Base-by-base conservation (phyloP, 345 rosid species). In the Eucalyptus dawsonii region DNA sequence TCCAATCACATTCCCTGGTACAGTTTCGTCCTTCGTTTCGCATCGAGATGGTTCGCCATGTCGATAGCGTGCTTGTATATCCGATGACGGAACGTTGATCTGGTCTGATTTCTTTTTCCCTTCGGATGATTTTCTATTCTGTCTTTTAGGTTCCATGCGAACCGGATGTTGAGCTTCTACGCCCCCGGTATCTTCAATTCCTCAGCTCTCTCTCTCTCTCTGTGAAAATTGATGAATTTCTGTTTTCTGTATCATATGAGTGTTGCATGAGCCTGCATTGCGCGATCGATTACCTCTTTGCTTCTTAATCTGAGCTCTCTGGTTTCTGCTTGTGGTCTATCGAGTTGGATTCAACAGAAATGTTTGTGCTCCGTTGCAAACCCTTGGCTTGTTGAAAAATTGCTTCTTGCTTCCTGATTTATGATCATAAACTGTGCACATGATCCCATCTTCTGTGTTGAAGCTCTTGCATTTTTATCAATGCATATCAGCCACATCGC, bases 91-190 rank as follows among this genome's bases (percentile, higher is more conserved):
- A 67, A 72, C 86, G 88, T 89, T 83, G 72, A 45, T 89, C 42
- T 88, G 88, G 47, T 76, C 50, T 80, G 80, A 88, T 86, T 29
- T 87, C 1, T 9, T 19, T 76, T 11, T 34, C 24, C 45, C 83
- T 37, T 76, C 47, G 14, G 83, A 76, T 76, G 83, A 21, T 76
- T 37, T 40, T 40, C 53, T 31, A 3, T 87, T 49, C 88, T 88
- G 37, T 72, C 65, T 56, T 90, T 4, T 87, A 97, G 99, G 99
- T 97, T 91, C 92, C 99, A 97, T 88, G 99, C 99, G 88, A 97
- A 97, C 90, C 96, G 99, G 88, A 97, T 97, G 99, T 88, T 97
- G 88, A 97, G 99, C 95, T 97, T 97, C 95, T 96, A 94, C 87
- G 99, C 99, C 47, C 98, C 99, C 47, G 99, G 99, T 97, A 90